phyloP scores from a whole-genome alignment of 495 filamentous ascomycete species.

The Filosporella fistucella region DNA sequence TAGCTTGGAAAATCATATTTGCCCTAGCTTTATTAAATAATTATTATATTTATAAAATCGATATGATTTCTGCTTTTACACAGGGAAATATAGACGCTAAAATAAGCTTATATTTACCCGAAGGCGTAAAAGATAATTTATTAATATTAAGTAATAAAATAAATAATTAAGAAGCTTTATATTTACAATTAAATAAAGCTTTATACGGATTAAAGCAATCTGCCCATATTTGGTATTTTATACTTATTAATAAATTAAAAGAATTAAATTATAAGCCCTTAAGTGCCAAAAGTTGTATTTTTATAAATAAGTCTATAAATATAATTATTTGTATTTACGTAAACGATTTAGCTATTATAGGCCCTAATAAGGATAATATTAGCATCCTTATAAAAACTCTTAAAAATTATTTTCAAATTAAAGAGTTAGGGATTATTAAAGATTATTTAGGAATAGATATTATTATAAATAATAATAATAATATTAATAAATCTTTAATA shows the following conservation, averaged over 20 bases:
- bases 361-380: constrained; percentile 5
- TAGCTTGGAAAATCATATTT: constrained; percentile 17
- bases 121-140: not conserved
- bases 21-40: constrained; percentile 5
- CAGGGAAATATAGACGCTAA: constrained; percentile 5
- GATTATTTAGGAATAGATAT: constrained; percentile 20
- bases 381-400: constrained; percentile 16
- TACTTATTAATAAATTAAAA: constrained; percentile 7
- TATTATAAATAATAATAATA: constrained; percentile 12
- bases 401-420: constrained; percentile 18
- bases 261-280: constrained; percentile 12
- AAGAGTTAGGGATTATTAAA: constrained; percentile 16
- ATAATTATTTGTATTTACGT: constrained; percentile 18
- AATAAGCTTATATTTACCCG: not conserved
- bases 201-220: constrained; percentile 24
- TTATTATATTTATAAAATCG: constrained; percentile 12
- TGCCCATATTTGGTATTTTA: constrained; percentile 13
- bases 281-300: constrained; percentile 9
- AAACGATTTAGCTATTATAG: constrained; percentile 18
- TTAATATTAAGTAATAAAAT: not conserved
- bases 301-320: constrained; percentile 7
- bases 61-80: constrained; percentile 13
- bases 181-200: constrained; percentile 13
- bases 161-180: not conserved
- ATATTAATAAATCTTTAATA: constrained; percentile 4